Base-by-base conservation (phyloP, 345 rosid genomes). In the Corchorus capsularis region DNA sequence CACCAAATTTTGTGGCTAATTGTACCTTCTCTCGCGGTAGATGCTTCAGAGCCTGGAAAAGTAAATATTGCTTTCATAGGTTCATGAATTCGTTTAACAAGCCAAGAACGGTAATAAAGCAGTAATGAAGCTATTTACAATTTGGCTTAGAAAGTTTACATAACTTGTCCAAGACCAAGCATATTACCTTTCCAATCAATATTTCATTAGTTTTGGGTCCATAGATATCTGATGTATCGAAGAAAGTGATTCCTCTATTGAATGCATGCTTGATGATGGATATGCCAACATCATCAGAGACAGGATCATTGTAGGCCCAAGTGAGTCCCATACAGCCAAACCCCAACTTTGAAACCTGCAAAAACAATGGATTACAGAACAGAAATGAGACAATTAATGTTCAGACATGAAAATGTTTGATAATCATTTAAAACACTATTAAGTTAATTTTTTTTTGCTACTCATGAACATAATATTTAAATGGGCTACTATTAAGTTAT, bases 301-400 rank as follows among this genome's bases (percentile, higher is more conserved):
- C 16, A 4, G 88, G 82, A 69, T 66, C 75, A 52, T 79, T 85
- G 78, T 80, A 80, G 1, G 0, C 6, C 35, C 78, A 83, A 6
- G 72, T n/a, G 1, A 85, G 79, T 15, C 84, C 83, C 81, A 79
- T 71, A 68, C 88, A 85, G 4, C 86, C 86, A 67, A 82, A 85
- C 7, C 86, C 86, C 74, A 82, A 54, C 73, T 80, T 85, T 5
- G 88, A 85, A 8, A 85, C 84, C 84, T 85, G 43, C 43, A 49
- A 8, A 49, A 5, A 27, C 2, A 59, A 59, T 60, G 14, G 64
- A 32, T 4, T 61, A 13, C 6, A 32, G 10, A 61, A 32, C 65
- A 4, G 43, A 61, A 34, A 60, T 34, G 41, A 60, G 8, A 61
- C 43, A 60, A 6, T 39, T 39, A 39, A 3, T 39, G 43, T 6